phyloP scores from a whole-genome alignment of 345 rosid species.

The Pistacia vera region DNA sequence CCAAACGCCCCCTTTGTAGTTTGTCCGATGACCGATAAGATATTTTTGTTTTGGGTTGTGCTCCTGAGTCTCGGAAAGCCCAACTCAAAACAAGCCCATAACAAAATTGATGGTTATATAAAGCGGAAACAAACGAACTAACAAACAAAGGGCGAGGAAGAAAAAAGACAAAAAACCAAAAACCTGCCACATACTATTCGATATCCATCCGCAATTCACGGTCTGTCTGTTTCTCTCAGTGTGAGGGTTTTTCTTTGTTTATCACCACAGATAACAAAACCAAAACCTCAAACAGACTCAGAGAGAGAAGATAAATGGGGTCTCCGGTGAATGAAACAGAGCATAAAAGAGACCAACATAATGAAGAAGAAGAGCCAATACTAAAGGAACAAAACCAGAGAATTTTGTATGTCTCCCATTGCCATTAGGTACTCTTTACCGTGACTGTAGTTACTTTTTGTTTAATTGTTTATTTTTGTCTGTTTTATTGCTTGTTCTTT shows the following conservation, averaged over 20 bases:
- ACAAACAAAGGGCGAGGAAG: background rate
- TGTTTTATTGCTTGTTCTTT: too few species aligned
- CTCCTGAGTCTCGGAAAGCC: too few species aligned
- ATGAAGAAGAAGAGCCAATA: constrained; percentile 45
- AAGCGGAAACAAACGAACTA: background rate
- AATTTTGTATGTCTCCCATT: constrained; percentile 38
- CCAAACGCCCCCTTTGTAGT: too few species aligned
- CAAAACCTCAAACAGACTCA: background rate
- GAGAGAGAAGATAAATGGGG: constrained; percentile 26
- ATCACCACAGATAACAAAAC: background rate
- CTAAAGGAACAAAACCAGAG: constrained; percentile 70
- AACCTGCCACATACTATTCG: background rate
- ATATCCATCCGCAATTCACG: background rate
- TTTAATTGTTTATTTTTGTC: too few species aligned
- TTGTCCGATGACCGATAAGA: too few species aligned
- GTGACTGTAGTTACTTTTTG: too few species aligned
- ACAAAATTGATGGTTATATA: background rate
- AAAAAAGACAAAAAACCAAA: background rate
- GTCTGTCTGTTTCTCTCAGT: background rate
- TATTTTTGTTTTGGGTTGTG: too few species aligned
- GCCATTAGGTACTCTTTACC: too few species aligned
- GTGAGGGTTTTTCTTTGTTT: constrained; percentile 13
- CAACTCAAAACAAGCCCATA: too few species aligned
- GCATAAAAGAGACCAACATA: constrained; percentile 10
- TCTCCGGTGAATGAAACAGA: constrained; percentile 29